Evolutionary conservation across 164 flowering plant genomes (phyloP), one percentile per base, ranked within the genome.

Genomic region (Kingdonia uniflora): DNA sequence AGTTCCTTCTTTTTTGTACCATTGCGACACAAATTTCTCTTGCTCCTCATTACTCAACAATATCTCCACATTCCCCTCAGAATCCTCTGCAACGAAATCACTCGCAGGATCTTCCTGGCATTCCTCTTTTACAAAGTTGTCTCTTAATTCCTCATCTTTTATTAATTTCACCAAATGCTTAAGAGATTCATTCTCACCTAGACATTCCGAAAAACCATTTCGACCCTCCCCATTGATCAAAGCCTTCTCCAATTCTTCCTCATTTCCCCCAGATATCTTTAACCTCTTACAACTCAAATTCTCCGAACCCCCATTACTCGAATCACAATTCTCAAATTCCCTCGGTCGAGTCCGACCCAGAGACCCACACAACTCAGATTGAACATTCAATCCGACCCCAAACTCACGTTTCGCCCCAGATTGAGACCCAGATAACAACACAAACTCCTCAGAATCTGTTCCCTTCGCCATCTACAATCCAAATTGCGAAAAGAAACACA

Each of bases 131-230:
- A 29, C 35, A 4, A 29, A 3, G 35, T 29, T 29, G 6, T 29
- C 4, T 8, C 35, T 8, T 29, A 29, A 8, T 29, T 8, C 35
- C 35, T 29, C 35, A 29, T 29, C 35, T 29, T 3, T 29, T 29
- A 29, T 8, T 29, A 29, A 29, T 8, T 29, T 4, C 35, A 29
- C 35, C 35, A 29, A 4, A 29, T n/a, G n/a, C n/a, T n/a, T n/a
- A n/a, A n/a, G n/a, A n/a, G n/a, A n/a, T n/a, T n/a, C 66, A 45
- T 57, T 60, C 51, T 41, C 15, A 8, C 14, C n/a, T 16, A 41
- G 12, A 10, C 11, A 41, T 41, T 41, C 15, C 4, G 15, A 14
- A 5, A 41, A 41, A 41, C 15, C 21, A 2, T 19, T 44, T 19
- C 20, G 2, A 1, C 2, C 19, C 6, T 44, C 48, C 19, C 19